Percentiles rank a stretch among this genome's conserved stretches.
Evolutionary conservation across 345 rosid species (phyloP).

Genomic region (Luvunga scandens): DNA sequence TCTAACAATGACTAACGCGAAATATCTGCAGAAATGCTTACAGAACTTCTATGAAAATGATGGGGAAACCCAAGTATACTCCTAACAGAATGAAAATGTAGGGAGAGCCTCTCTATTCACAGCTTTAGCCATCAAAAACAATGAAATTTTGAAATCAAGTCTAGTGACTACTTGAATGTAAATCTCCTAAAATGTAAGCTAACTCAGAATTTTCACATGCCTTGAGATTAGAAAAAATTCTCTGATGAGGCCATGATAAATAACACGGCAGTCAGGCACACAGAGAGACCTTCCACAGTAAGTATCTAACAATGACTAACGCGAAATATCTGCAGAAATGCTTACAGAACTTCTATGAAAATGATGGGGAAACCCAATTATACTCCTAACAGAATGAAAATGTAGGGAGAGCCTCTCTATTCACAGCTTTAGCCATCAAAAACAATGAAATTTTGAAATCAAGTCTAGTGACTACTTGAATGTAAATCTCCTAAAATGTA

Average conservation of each 20-base stretch:
- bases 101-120: background rate
- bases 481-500: background rate
- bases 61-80: background rate
- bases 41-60: background rate
- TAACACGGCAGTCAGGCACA: background rate
- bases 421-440: background rate
- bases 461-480: background rate
- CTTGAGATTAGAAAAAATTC: background rate
- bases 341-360: background rate
- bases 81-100: background rate
- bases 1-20: background rate
- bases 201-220: background rate
- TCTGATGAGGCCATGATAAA: background rate
- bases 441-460: background rate
- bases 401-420: background rate
- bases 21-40: background rate
- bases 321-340: background rate
- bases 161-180: background rate
- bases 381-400: background rate
- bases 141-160: background rate
- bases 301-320: background rate
- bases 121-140: background rate
- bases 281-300: no score
- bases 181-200: background rate
- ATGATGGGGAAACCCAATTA: background rate